Evolutionary conservation across 2,329 filamentous ascomycete species (phyloP).

Genomic region (Microthyrium microscopicum): DNA sequence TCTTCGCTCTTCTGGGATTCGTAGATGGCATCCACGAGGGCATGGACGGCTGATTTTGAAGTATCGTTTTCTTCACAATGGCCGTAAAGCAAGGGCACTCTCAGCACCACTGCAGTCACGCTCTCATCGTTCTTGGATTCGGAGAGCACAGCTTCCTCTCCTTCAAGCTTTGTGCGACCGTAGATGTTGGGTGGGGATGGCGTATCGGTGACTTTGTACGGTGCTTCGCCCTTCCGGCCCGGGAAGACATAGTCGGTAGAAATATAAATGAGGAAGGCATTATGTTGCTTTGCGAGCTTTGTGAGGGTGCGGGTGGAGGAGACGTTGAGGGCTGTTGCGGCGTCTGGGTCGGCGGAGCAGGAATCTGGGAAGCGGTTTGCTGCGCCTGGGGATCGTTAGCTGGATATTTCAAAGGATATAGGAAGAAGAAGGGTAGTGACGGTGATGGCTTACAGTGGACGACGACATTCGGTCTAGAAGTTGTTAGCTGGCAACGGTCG

Average conservation of each 20-base stretch:
- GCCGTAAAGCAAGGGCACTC: constrained; percentile 76
- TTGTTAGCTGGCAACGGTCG: constrained; percentile 5
- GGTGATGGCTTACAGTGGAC: constrained; percentile 50
- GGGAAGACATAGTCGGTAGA: constrained; percentile 73
- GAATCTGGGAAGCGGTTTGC: constrained; percentile 80
- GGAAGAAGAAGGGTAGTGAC: background rate
- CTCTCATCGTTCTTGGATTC: constrained; percentile 11
- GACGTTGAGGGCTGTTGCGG: constrained; percentile 58
- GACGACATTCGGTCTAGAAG: constrained; percentile 51
- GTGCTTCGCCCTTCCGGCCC: constrained; percentile 60
- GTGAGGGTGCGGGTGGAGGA: constrained; percentile 53
- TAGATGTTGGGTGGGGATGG: constrained; percentile 66
- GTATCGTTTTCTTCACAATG: constrained; percentile 48
- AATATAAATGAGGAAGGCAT: constrained; percentile 55
- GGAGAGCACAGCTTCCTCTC: constrained; percentile 52
- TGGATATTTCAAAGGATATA: background rate
- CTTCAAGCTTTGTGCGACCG: constrained; percentile 55
- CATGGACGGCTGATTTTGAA: constrained; percentile 60
- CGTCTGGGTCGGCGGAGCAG: constrained; percentile 63
- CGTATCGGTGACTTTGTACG: constrained; percentile 50
- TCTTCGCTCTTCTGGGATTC: constrained; percentile 47
- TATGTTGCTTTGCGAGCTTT: constrained; percentile 42
- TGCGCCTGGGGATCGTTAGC: constrained; percentile 40
- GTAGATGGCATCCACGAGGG: constrained; percentile 60
- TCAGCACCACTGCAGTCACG: constrained; percentile 51